Evolutionary conservation across 192 early-diverging fungal species (phyloP), one percentile per base, ranked within the genome.

Genomic region (Martensiomyces pterosporus): DNA sequence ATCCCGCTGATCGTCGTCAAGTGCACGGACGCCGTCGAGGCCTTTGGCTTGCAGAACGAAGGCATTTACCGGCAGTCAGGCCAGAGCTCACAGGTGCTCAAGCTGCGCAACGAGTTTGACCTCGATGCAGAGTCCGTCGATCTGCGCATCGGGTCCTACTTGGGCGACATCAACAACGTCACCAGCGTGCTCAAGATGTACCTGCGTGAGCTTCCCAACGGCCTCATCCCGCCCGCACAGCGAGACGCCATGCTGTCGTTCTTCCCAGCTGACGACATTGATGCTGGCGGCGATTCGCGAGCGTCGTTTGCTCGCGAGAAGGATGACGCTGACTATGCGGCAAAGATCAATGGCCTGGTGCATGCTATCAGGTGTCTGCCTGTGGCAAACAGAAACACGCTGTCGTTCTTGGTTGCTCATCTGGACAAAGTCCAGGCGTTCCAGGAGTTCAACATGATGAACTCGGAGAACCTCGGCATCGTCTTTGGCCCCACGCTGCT

Each of bases 61-160:
- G 94, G 96, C 4, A 79, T 99, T 8, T 99, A 99, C 64, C 84
- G 96, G 9, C 60, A 92, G 7, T 91, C 92, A 4, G 96, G 92
- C 10, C 80, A 85, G 14, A 86, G 70, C 22, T 82, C 80, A 15
- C 73, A 82, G 43, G 86, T 97, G 13, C 83, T 85, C 56, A 80
- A 79, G 47, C 67, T 97, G 23, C 76, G 83, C 15, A 61, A 62
- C 17, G 64, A 81, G 40, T 85, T 97, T 51, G 87, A 95, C 59
- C 59, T 84, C 75, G 87, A 87, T 39, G 79, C 79, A 4, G 76
- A 83, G 21, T 54, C 76, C 9, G 83, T 88, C 0, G 79, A 89
- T 52, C 49, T 93, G 37, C 75, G 76, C 7, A 56, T 62, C 27
- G 81, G 80, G 35, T 78, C 83, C 16, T 66, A 78, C 24, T 66